Conservation (phyloP, 2,329 filamentous ascomycete species). For the Eutypa lata region DNA sequence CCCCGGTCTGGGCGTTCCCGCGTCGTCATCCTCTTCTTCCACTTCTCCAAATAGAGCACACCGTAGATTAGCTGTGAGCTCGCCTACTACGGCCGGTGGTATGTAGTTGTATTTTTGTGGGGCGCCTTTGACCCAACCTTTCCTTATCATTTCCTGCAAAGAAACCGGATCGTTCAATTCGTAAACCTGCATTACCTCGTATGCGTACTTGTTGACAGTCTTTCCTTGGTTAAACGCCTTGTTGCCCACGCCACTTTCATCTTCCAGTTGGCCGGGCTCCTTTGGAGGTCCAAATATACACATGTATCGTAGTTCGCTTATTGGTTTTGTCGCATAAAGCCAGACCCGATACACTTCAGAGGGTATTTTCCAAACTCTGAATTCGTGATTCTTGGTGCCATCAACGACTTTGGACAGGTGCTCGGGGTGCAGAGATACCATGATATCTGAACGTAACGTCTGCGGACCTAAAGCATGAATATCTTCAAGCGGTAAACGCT, state of each 20-base stretch:
- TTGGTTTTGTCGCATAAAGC: conserved; percentile 52
- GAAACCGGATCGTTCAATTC: conserved; percentile 59
- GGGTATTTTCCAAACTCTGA: conserved; percentile 54
- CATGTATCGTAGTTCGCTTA: conserved; percentile 55
- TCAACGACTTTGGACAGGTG: conserved; percentile 47
- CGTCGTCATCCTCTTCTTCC: conserved; percentile 17
- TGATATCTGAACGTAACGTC: conserved; percentile 39
- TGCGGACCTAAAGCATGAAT: conserved; percentile 33
- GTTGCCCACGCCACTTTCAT: conserved; percentile 46
- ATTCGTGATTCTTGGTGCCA: conserved; percentile 52
- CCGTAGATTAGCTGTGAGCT: conserved; percentile 56
- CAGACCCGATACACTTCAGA: conserved; percentile 56
- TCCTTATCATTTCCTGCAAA: conserved; percentile 47
- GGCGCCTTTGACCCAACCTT: conserved; percentile 50
- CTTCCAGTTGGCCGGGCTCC: conserved; percentile 44
- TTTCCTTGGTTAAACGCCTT: conserved; percentile 45
- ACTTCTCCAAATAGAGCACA: conserved; percentile 43
- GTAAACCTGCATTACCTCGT: conserved; percentile 56
- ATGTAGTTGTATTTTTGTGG: conserved; percentile 53
- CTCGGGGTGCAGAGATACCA: conserved; percentile 55
- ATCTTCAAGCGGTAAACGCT: conserved; percentile 28
- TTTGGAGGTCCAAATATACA: conserved; percentile 48
- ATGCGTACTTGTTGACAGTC: conserved; percentile 41
- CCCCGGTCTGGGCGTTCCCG: background rate
- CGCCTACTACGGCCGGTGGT: conserved; percentile 54